These are phyloP conservation scores for Peribolospora kevripleyi DNA, from an alignment of 768 basidiomycete species.

Conservation along the genomic window DNA sequence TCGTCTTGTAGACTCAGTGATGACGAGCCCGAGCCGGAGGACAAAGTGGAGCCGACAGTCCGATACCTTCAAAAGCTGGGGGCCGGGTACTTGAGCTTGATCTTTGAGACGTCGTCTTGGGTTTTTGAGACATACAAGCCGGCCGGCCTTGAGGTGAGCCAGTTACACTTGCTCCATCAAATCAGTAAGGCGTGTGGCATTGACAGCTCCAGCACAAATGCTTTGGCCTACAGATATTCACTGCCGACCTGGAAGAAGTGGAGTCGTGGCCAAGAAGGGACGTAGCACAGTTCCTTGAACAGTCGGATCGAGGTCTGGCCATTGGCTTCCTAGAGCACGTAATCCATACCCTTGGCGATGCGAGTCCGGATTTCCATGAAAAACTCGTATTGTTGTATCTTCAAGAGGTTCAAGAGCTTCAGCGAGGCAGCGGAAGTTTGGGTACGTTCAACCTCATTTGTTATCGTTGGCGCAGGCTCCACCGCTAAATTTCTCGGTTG, in stretches of 20 bases:
- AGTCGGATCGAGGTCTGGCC: conserved; percentile 27
- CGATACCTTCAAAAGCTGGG: conserved; percentile 77
- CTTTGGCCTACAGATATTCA: conserved; percentile 46
- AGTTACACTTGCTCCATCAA: background rate
- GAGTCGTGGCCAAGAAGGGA: conserved; percentile 49
- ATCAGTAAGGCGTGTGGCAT: background rate
- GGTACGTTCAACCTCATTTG: conserved; percentile 15
- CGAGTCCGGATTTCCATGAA: conserved; percentile 49
- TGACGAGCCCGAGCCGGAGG: conserved; percentile 47
- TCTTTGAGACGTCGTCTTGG: conserved; percentile 66
- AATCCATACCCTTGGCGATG: conserved; percentile 47
- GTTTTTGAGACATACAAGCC: conserved; percentile 47
- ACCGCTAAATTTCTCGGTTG: background rate
- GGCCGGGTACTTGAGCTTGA: conserved; percentile 49
- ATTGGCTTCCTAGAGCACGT: conserved; percentile 64
- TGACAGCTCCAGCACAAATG: background rate
- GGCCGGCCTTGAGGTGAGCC: conserved; percentile 48
- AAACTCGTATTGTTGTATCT: conserved; percentile 72
- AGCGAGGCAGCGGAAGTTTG: conserved; percentile 8
- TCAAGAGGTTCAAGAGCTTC: conserved; percentile 26
- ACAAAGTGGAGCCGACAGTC: conserved; percentile 61
- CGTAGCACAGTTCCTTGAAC: conserved; percentile 54
- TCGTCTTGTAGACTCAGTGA: conserved; percentile 39
- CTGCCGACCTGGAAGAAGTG: conserved; percentile 55
- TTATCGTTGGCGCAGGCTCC: no score